phyloP scores from a whole-genome alignment of 2,329 filamentous ascomycete species.

The Esteya vermicola region DNA sequence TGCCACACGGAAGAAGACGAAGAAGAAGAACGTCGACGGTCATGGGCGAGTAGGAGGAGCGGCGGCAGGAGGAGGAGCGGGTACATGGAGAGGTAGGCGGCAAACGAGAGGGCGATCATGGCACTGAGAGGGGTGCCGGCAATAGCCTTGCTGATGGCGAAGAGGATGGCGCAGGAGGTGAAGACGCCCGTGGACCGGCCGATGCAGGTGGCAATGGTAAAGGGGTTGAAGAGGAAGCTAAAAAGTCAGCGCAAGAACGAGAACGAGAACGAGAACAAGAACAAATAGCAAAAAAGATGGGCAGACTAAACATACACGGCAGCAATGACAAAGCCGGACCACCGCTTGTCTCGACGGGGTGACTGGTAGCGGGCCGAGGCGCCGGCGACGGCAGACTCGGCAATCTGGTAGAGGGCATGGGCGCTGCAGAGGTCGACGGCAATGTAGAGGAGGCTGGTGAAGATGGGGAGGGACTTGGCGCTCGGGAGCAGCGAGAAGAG shows the following conservation, averaged over 20 bases:
- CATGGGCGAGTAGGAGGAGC: conserved; percentile 66
- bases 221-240: conserved; percentile 88
- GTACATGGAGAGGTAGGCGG: conserved; percentile 85
- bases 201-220: conserved; percentile 81
- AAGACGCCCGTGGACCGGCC: conserved; percentile 82
- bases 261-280: background rate
- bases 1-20: no score
- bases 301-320: conserved; percentile 46
- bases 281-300: background rate
- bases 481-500: conserved; percentile 81
- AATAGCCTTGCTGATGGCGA: conserved; percentile 69
- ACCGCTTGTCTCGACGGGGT: conserved; percentile 57
- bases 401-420: conserved; percentile 62
- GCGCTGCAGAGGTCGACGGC: conserved; percentile 71
- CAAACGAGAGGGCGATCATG: conserved; percentile 74
- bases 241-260: conserved; percentile 30
- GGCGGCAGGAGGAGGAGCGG: conserved; percentile 77
- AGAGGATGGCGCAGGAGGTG: conserved; percentile 74
- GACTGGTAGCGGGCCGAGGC: conserved; percentile 67
- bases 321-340: conserved; percentile 61
- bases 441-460: conserved; percentile 70
- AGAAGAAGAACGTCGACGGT: conserved; percentile 33
- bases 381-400: conserved; percentile 64
- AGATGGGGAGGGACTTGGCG: conserved; percentile 49
- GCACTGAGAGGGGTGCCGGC: conserved; percentile 58